These are phyloP conservation scores for Skeletonema menzelii DNA, from an alignment of 108 stramenopile species.

Conservation along the genomic window DNA sequence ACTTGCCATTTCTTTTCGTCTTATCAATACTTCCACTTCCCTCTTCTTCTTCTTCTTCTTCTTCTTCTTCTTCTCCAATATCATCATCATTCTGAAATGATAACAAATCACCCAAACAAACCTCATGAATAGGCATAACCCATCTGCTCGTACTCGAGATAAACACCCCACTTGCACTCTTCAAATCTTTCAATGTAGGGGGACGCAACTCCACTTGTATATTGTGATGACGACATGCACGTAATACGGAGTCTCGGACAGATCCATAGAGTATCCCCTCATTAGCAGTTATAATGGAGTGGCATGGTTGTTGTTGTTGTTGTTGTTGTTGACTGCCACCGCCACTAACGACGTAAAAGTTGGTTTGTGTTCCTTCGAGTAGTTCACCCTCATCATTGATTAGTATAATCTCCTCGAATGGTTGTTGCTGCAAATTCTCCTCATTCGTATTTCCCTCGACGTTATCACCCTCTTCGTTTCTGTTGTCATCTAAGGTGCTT, in stretches of 20 bases:
- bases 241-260: conserved; percentile 35
- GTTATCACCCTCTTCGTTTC: not conserved
- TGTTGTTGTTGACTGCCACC: not conserved
- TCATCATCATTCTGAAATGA: not conserved
- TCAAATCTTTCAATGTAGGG: conserved; percentile 36
- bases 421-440: not conserved
- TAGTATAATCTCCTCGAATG: conserved; percentile 40
- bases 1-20: not conserved
- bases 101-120: conserved; percentile 32
- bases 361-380: conserved; percentile 45
- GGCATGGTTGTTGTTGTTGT: not conserved
- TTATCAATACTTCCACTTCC: not conserved
- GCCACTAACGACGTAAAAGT: conserved; percentile 30
- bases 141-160: conserved; percentile 39
- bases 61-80: not conserved
- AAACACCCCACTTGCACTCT: conserved; percentile 34
- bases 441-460: too few relatives aligned
- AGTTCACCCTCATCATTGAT: conserved; percentile 35
- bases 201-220: conserved; percentile 34
- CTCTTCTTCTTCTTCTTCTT: too few relatives aligned
- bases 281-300: conserved; percentile 31
- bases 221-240: conserved; percentile 15
- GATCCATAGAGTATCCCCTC: conserved; percentile 42
- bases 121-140: conserved; percentile 44
- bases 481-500: not conserved